Percentiles rank a stretch among this genome's conserved stretches.
Conservation (phyloP, 1,139 yeast species). For the Saccharomycopsis hybrid region DNA sequence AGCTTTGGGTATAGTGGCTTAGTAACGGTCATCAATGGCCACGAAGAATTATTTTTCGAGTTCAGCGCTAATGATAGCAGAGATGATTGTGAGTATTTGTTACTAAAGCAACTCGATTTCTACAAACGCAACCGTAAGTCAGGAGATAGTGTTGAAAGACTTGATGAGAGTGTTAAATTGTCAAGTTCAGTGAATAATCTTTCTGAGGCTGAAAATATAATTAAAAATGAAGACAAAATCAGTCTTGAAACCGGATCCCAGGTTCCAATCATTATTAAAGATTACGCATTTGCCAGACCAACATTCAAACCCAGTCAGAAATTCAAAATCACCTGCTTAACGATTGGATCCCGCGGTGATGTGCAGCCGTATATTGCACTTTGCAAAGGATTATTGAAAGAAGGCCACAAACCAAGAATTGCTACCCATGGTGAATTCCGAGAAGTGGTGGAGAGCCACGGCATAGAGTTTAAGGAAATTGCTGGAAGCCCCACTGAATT, state of each 20-base stretch:
- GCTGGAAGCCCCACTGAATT: slow-evolving; percentile 94
- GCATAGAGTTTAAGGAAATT: slow-evolving; percentile 60
- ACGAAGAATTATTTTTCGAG: slow-evolving; percentile 70
- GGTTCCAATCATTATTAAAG: slow-evolving; percentile 61
- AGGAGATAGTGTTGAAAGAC: slow-evolving; percentile 15
- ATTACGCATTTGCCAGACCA: slow-evolving; percentile 50
- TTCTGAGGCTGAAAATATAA: slow-evolving; percentile 45
- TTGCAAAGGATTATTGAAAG: slow-evolving; percentile 68
- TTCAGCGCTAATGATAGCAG: slow-evolving; percentile 61
- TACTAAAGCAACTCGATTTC: slow-evolving; percentile 45
- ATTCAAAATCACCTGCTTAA: slow-evolving; percentile 61
- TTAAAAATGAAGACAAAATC: slow-evolving; percentile 57
- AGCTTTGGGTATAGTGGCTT: slow-evolving; percentile 62
- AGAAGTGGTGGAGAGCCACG: slow-evolving; percentile 64
- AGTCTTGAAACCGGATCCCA: slow-evolving; percentile 54
- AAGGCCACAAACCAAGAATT: slow-evolving; percentile 79
- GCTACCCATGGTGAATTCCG: slow-evolving; percentile 81
- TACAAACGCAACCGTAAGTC: slow-evolving; percentile 25
- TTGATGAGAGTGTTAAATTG: slow-evolving; percentile 22
- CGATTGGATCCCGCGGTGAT: slow-evolving; percentile 94
- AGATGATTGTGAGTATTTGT: slow-evolving; percentile 62
- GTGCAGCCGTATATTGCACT: slow-evolving; percentile 93
- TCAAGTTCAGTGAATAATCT: slow-evolving; percentile 26
- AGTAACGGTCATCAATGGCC: slow-evolving; percentile 61
- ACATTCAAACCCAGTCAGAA: slow-evolving; percentile 41